A percentile compares a stretch with the other conserved stretches of the same genome.
Evolutionary conservation across 2,329 filamentous ascomycete genomes (phyloP).

Genomic region (Botryosphaeria dothidea): DNA sequence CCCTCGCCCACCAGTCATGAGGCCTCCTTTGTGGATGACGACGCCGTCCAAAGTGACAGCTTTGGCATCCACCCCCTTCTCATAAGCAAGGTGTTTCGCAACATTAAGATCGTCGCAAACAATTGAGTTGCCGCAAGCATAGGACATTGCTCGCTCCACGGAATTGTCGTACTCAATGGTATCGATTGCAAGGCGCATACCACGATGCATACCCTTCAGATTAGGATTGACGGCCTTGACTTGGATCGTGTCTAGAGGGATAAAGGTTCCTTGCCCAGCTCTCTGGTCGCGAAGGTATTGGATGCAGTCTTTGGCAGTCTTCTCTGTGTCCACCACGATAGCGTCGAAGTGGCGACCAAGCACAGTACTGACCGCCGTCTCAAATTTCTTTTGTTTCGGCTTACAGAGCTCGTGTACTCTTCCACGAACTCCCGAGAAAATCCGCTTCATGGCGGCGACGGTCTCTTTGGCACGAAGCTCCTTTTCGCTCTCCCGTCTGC

Average conservation of each 20-base stretch:
- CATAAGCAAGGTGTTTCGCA: constrained; percentile 87
- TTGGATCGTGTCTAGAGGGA: constrained; percentile 96
- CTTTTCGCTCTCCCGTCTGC: constrained; percentile 79
- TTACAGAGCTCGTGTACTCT: constrained; percentile 89
- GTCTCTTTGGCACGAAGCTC: constrained; percentile 80
- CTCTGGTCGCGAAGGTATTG: constrained; percentile 90
- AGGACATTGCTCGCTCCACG: constrained; percentile 88
- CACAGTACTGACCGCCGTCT: constrained; percentile 88
- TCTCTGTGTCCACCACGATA: constrained; percentile 92
- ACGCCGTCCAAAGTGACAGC: constrained; percentile 94
- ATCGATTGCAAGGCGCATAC: constrained; percentile 86
- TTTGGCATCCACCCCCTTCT: constrained; percentile 82
- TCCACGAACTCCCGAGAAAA: constrained; percentile 81
- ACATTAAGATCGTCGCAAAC: constrained; percentile 87
- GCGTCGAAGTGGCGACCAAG: constrained; percentile 92
- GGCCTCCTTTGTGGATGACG: constrained; percentile 92
- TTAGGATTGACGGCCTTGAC: constrained; percentile 88
- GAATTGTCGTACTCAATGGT: constrained; percentile 91
- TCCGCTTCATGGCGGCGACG: constrained; percentile 81
- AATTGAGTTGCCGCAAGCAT: constrained; percentile 91
- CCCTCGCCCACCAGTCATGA: constrained; percentile 93
- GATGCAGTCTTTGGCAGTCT: constrained; percentile 90
- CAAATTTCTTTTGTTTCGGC: constrained; percentile 95
- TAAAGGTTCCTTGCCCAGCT: constrained; percentile 85
- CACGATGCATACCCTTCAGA: constrained; percentile 83